Percentiles rank a stretch among this genome's conserved stretches.
These are phyloP conservation scores for Peniophora sp. DNA, from an alignment of 1,284 basidiomycete species.

Conservation along the genomic window DNA sequence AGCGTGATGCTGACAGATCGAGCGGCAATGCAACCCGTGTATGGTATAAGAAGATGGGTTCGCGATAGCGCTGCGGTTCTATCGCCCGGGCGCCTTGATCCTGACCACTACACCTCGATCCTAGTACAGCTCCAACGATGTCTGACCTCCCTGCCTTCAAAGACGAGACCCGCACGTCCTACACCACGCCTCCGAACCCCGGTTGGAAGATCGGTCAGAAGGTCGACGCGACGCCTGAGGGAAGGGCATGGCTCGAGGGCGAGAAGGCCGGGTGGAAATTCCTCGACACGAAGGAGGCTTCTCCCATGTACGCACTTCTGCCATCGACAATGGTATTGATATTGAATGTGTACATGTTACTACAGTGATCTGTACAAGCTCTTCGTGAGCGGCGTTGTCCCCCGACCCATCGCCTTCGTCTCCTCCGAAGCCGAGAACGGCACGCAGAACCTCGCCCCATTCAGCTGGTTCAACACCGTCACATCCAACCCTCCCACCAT, in stretches of 20 bases:
- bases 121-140: background rate
- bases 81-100: no score
- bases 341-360: background rate
- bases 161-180: constrained; percentile 16
- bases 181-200: constrained; percentile 47
- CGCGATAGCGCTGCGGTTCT: no score
- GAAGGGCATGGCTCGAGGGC: constrained; percentile 42
- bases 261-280: constrained; percentile 47
- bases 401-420: constrained; percentile 70
- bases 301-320: constrained; percentile 39
- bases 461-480: constrained; percentile 59
- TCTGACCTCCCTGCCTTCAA: constrained; percentile 11
- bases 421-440: constrained; percentile 54
- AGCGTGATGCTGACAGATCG: no score
- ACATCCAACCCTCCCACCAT: constrained; percentile 60
- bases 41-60: no score
- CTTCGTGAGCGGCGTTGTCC: constrained; percentile 61
- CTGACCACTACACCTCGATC: background rate
- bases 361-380: constrained; percentile 24
- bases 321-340: no score
- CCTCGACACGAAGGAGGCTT: constrained; percentile 40
- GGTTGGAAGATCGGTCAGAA: constrained; percentile 49
- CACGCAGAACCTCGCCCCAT: constrained; percentile 58
- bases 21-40: no score
- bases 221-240: constrained; percentile 38